A percentile compares a stretch with the other conserved stretches of the same genome.
Conservation (phyloP, 2,329 filamentous ascomycete species). For the Raffaelea albimanens region DNA sequence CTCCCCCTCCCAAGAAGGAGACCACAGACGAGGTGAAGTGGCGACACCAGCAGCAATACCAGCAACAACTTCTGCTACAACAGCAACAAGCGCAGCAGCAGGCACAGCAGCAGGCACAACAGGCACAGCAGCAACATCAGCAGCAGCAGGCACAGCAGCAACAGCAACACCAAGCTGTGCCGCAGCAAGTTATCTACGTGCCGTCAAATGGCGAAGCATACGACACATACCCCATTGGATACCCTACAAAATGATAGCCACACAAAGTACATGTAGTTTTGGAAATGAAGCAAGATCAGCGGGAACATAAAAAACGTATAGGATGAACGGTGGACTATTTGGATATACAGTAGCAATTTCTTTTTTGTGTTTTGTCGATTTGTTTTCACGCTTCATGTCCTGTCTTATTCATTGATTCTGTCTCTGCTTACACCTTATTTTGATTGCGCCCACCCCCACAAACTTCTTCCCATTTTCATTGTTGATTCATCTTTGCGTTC, state of each 20-base stretch:
- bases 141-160: slow-evolving; percentile 1
- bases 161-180: background rate
- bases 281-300: background rate
- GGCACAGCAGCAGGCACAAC: too few relatives aligned
- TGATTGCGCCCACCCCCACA: too few relatives aligned
- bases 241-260: slow-evolving; percentile 17
- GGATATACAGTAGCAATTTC: background rate
- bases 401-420: background rate
- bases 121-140: too few relatives aligned
- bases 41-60: slow-evolving; percentile 6
- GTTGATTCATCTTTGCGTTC: background rate
- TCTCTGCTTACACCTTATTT: background rate
- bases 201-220: slow-evolving; percentile 10
- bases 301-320: background rate
- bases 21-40: slow-evolving; percentile 42
- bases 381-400: background rate
- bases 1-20: slow-evolving; percentile 46
- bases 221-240: slow-evolving; percentile 18
- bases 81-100: slow-evolving; percentile 2
- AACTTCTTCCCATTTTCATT: background rate
- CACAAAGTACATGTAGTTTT: background rate
- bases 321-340: background rate
- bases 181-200: slow-evolving; percentile 6
- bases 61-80: slow-evolving; percentile 4
- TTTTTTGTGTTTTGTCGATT: background rate